These are phyloP conservation scores for Hyphopichia pseudoburtonii DNA, from an alignment of 1,139 yeast species.

Conservation along the genomic window DNA sequence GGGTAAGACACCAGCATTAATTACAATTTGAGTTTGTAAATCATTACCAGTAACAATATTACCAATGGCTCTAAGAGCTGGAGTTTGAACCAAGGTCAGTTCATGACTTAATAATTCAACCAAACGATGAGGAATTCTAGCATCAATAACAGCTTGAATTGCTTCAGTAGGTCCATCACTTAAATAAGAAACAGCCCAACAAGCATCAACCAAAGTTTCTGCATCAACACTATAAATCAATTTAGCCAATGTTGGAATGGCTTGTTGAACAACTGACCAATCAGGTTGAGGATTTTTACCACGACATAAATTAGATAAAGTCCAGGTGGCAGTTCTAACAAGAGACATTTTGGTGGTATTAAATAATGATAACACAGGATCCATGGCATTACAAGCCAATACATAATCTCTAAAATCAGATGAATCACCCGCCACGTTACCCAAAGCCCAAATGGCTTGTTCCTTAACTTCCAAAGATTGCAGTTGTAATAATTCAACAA, in stretches of 20 bases:
- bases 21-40: conserved; percentile 90
- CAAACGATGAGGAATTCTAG: conserved; percentile 89
- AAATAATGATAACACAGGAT: conserved; percentile 78
- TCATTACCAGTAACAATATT: conserved; percentile 98
- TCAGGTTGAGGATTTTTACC: conserved; percentile 97
- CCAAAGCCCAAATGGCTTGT: conserved; percentile 99
- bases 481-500: conserved; percentile 78
- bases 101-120: conserved; percentile 87
- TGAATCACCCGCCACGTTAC: conserved; percentile 98
- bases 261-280: conserved; percentile 83
- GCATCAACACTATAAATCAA: conserved; percentile 86
- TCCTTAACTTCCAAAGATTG: conserved; percentile 90
- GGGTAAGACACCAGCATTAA: conserved; percentile 87
- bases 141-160: conserved; percentile 95
- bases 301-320: conserved; percentile 91
- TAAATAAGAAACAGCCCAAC: conserved; percentile 97
- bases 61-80: conserved; percentile 96
- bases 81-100: conserved; percentile 88
- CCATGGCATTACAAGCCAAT: conserved; percentile 81
- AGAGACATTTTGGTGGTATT: conserved; percentile 81
- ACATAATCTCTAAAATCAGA: conserved; percentile 87
- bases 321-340: conserved; percentile 97
- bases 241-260: conserved; percentile 90
- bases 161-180: conserved; percentile 92
- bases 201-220: conserved; percentile 93